Evolutionary conservation across 805 yeast species (phyloP).

Genomic region (Schizosaccharomyces lindneri): DNA sequence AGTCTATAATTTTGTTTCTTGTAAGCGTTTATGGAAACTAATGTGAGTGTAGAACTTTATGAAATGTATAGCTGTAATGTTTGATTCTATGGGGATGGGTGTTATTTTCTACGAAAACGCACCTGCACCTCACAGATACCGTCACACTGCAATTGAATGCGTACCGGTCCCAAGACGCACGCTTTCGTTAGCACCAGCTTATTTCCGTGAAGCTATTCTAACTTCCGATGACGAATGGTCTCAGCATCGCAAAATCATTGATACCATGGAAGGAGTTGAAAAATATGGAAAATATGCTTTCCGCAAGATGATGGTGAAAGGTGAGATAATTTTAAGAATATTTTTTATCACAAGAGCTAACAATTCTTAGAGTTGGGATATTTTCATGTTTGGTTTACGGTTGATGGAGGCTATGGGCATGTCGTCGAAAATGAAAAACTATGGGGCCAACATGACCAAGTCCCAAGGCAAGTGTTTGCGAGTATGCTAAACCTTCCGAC

Average conservation of each 20-base stretch:
- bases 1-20: neutral
- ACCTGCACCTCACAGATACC: constrained; percentile 9
- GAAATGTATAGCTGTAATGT: constrained; percentile 19
- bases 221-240: constrained; percentile 18
- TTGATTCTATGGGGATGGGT: constrained; percentile 15
- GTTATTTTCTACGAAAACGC: constrained; percentile 25
- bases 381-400: constrained; percentile 25
- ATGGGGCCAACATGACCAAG: constrained; percentile 26
- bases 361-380: constrained; percentile 18
- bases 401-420: constrained; percentile 27
- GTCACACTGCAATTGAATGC: constrained; percentile 21
- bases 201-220: constrained; percentile 20
- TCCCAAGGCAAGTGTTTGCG: constrained; percentile 23
- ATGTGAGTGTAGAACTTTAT: constrained; percentile 14
- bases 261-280: constrained; percentile 14
- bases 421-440: constrained; percentile 18
- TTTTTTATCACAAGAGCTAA: too few species aligned
- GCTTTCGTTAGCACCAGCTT: constrained; percentile 16
- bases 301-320: constrained; percentile 8
- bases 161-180: constrained; percentile 20
- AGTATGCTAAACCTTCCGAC: constrained; percentile 20
- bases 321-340: constrained; percentile 6
- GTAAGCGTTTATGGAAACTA: neutral
- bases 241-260: constrained; percentile 18
- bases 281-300: constrained; percentile 10